Base-by-base conservation (phyloP, 2,329 filamentous ascomycete genomes). In the Stagonosporopsis rhizophila region DNA sequence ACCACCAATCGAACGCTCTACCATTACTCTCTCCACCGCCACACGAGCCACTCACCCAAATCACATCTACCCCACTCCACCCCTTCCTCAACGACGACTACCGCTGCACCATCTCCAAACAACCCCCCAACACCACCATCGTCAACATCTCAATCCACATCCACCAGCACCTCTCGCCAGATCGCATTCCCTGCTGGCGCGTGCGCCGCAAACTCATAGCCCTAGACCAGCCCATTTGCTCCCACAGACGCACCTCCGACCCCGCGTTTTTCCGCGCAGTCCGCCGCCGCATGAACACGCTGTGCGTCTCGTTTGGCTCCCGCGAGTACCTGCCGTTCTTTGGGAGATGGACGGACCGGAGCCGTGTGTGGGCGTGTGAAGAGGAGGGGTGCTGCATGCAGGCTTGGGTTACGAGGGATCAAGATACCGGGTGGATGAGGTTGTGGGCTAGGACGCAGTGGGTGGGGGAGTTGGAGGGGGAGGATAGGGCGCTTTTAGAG, bases 151-250 rank as follows among this genome's bases (percentile, higher is more conserved):
- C 53, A 0, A 47, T 56, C 4, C 42, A 30, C 25, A 17, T 56
- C 15, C 53, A 56, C 22, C 40, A 45, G 15, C 53, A 56, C 23
- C 49, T 51, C 28, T 47, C 41, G n/a, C 27, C 46, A 6, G 53
- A 51, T 14, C 30, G 53, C 22, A 45, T 56, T 9, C 53, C 53
- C 1, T 51, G 53, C 37, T 56, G 53, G 53, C 35, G 46, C 1
- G 41, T 56, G 14, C 46, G 53, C 17, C 37, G 53, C n/a, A 51
- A 32, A 11, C 47, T 56, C 17, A 49, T 56, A n/a, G 53, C 53
- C 9, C 53, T 56, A 5, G 53, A 56, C 35, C 53, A 56, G 30
- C 53, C 53, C 12, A 56, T 56, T 37, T 56, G 53, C 42, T 35
- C 35, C 9, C 53, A 56, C 19, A 19, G 46, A 17, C 41, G 37